phyloP scores from a whole-genome alignment of 1,284 basidiomycete genomes.

The Sporisorium iseilematis-ciliati region DNA sequence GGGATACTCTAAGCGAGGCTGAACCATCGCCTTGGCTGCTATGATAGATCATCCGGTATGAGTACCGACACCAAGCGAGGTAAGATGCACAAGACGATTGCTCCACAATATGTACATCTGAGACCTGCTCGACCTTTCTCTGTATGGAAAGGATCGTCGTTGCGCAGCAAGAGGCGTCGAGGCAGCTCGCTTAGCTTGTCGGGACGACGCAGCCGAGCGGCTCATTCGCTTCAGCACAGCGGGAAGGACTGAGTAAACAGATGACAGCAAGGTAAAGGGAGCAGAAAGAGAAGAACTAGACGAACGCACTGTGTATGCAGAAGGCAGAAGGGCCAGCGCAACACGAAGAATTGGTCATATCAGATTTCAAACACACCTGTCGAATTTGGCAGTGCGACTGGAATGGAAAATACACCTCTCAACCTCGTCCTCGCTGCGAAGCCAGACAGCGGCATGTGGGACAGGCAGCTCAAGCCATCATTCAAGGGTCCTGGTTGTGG shows the following conservation, averaged over 20 bases:
- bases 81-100: neutral
- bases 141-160: conserved; percentile 36
- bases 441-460: conserved; percentile 1
- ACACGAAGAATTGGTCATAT: conserved; percentile 35
- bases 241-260: conserved; percentile 8
- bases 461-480: neutral
- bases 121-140: conserved; percentile 23
- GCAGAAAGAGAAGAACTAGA: conserved; percentile 5
- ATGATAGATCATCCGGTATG: conserved; percentile 1
- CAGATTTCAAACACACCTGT: conserved; percentile 39
- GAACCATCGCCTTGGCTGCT: neutral
- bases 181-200: conserved; percentile 8
- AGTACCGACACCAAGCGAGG: neutral
- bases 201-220: neutral
- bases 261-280: neutral
- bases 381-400: conserved; percentile 29
- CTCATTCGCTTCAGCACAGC: neutral
- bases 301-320: neutral
- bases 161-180: conserved; percentile 16
- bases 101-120: conserved; percentile 21
- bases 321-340: conserved; percentile 6
- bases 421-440: neutral
- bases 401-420: conserved; percentile 19
- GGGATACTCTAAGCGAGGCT: conserved; percentile 7
- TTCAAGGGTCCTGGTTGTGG: conserved; percentile 8